A percentile compares a stretch with the other conserved stretches of the same genome.
phyloP scores from a whole-genome alignment of 495 filamentous ascomycete species.

The Aspergillus baeticus region DNA sequence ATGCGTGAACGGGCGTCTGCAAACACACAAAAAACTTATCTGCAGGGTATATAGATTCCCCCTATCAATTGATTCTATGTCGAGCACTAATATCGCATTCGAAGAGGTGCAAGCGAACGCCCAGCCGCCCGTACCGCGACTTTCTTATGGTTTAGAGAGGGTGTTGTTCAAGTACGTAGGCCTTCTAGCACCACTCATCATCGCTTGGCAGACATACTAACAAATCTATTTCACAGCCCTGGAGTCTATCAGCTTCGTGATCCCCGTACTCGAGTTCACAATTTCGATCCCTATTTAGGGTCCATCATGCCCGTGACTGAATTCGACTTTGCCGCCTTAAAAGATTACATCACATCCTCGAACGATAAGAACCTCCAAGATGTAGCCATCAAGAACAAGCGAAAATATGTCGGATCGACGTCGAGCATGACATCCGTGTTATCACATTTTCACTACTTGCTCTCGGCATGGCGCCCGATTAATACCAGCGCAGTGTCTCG shows the following conservation, averaged over 20 bases:
- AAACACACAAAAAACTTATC: neutral
- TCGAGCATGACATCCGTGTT: constrained; percentile 92
- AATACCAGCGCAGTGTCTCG: constrained; percentile 64
- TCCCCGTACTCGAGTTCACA: constrained; percentile 81
- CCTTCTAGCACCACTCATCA: neutral
- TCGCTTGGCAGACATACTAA: constrained; percentile 13
- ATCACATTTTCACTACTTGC: constrained; percentile 87
- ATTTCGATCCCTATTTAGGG: constrained; percentile 92
- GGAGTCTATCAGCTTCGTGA: constrained; percentile 92
- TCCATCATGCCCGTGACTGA: constrained; percentile 87
- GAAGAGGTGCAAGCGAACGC: constrained; percentile 50
- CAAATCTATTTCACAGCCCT: constrained; percentile 43
- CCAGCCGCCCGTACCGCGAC: constrained; percentile 59
- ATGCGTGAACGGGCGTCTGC: constrained; percentile 17
- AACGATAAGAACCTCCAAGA: constrained; percentile 66
- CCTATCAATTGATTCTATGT: too few relatives aligned
- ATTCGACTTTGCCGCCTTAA: constrained; percentile 86
- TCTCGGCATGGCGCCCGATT: constrained; percentile 78
- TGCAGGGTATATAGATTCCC: too few relatives aligned
- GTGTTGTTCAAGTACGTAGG: constrained; percentile 80
- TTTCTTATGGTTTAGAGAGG: constrained; percentile 80
- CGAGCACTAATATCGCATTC: neutral
- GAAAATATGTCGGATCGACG: constrained; percentile 90
- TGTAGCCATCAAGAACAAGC: constrained; percentile 63
- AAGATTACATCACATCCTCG: constrained; percentile 85